Base-by-base conservation (phyloP, 2,329 filamentous ascomycete genomes). In the Trichoderma simmonsii region DNA sequence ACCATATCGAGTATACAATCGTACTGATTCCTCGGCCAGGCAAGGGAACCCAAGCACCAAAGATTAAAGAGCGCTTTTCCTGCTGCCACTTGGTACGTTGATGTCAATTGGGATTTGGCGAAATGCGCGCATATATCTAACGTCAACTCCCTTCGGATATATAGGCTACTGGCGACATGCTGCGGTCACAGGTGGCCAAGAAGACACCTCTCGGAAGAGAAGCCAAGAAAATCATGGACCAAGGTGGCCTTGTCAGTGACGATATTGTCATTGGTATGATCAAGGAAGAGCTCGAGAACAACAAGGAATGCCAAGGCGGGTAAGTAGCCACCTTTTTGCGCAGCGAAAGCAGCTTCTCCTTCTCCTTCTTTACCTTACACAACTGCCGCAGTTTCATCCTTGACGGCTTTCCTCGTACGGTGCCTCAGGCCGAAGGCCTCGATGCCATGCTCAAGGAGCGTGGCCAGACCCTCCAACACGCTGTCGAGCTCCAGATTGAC, bases 251-350 rank as follows among this genome's bases (percentile, higher is more conserved):
- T 73, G 96, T 99, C 82, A 97, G 94, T 83, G 96, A 99, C 84
- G 95, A 98, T 82, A 99, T 99, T 81, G 95, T 99, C 89, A 93
- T 99, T 83, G 94, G 95, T 84, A 99, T 99, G 96, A 99, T 99
- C 87, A 95, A 96, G 90, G 93, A 92, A 82, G 95, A 99, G 88
- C 89, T 99, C 66, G 93, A 97, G 80, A 92, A 88, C 85, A 99
- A 99, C 87, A 85, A 89, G 80, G 95, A 99, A 86, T 99, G 96
- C 90, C 93, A 93, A 86, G 95, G 95, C 84, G 96, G 96, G 95
- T 98, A 88, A 39, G 76, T 72, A 26, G 21, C 15, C 51, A 28
- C 11, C 66, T 74, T 59, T 3, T 39, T 21, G 2, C 18, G 8
- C 9, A 7, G 15, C 24, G 28, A 54, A 54, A 34, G 11, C 0